These are phyloP conservation scores for Boletus vermiculosoides DNA, from an alignment of 768 basidiomycete species.

Conservation along the genomic window DNA sequence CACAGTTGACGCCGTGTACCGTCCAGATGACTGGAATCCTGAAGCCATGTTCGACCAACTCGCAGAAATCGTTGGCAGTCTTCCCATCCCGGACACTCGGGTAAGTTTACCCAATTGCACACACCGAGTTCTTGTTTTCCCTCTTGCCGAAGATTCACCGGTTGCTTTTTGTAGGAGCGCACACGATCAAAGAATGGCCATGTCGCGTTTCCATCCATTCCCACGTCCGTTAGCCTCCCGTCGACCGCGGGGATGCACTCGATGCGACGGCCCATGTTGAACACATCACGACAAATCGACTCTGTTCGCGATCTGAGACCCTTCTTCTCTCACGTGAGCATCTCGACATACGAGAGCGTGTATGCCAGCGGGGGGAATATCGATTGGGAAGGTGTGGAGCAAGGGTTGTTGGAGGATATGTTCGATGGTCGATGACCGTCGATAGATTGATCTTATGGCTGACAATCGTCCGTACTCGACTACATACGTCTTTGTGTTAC, in stretches of 20 bases:
- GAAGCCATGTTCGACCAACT: conserved; percentile 90
- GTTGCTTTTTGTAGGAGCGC: conserved; percentile 22
- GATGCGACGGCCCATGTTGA: conserved; percentile 75
- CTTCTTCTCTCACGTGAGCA: conserved; percentile 89
- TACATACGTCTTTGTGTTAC: not conserved
- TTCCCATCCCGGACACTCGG: conserved; percentile 48
- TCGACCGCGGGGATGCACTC: conserved; percentile 40
- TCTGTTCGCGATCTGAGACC: conserved; percentile 83
- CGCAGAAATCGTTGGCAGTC: conserved; percentile 73
- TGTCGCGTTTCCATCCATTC: conserved; percentile 21
- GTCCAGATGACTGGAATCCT: conserved; percentile 78
- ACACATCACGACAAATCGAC: conserved; percentile 66
- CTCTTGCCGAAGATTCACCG: not conserved
- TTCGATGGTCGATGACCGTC: conserved; percentile 71
- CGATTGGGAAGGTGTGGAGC: conserved; percentile 90
- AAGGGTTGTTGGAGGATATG: conserved; percentile 78
- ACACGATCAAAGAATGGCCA: conserved; percentile 23
- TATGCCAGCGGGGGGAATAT: conserved; percentile 79
- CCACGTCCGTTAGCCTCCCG: conserved; percentile 23
- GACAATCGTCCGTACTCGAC: not conserved
- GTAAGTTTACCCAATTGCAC: conserved; percentile 8
- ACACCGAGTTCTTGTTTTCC: too few relatives aligned
- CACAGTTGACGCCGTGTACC: conserved; percentile 92
- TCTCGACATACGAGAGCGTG: conserved; percentile 85
- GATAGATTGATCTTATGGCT: not conserved